phyloP scores from a whole-genome alignment of 1,284 basidiomycete species.

The Cutaneotrichosporon sp. region DNA sequence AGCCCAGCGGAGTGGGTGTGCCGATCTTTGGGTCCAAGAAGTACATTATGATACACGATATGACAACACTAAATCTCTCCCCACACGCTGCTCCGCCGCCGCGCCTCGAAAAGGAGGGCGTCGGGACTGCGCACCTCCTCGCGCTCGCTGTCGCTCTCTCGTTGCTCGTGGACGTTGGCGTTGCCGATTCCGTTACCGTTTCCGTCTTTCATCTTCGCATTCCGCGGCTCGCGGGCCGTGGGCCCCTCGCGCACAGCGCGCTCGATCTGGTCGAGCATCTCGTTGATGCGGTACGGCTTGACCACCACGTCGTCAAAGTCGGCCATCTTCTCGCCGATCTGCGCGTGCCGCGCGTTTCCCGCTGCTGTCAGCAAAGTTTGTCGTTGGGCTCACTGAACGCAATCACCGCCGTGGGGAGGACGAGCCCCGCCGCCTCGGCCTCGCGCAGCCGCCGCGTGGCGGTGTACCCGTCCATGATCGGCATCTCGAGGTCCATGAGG shows the following conservation, averaged over 20 bases:
- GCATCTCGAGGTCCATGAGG: constrained; percentile 54
- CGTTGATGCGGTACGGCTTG: constrained; percentile 44
- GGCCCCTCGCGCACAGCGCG: constrained; percentile 14
- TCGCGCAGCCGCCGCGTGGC: constrained; percentile 18
- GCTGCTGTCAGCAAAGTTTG: constrained; percentile 14
- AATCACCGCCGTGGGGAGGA: constrained; percentile 10
- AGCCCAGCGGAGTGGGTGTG: too few relatives aligned
- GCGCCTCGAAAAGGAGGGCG: too few relatives aligned
- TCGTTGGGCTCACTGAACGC: constrained; percentile 22
- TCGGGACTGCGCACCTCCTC: too few relatives aligned
- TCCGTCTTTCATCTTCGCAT: too few relatives aligned
- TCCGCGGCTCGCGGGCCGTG: neutral
- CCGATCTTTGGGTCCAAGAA: too few relatives aligned
- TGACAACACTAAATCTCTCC: too few relatives aligned
- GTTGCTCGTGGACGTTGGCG: too few relatives aligned
- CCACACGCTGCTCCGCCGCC: too few relatives aligned
- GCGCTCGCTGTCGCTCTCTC: too few relatives aligned
- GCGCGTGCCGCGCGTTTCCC: constrained; percentile 26
- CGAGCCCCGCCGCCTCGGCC: constrained; percentile 17
- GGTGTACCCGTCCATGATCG: constrained; percentile 33
- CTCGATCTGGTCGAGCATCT: constrained; percentile 40
- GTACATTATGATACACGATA: too few relatives aligned
- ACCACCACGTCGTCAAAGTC: constrained; percentile 43
- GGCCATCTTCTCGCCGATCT: constrained; percentile 27
- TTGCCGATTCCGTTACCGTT: too few relatives aligned